Base-by-base conservation (phyloP, 192 early-diverging fungal species). In the Coemansia sp. region DNA sequence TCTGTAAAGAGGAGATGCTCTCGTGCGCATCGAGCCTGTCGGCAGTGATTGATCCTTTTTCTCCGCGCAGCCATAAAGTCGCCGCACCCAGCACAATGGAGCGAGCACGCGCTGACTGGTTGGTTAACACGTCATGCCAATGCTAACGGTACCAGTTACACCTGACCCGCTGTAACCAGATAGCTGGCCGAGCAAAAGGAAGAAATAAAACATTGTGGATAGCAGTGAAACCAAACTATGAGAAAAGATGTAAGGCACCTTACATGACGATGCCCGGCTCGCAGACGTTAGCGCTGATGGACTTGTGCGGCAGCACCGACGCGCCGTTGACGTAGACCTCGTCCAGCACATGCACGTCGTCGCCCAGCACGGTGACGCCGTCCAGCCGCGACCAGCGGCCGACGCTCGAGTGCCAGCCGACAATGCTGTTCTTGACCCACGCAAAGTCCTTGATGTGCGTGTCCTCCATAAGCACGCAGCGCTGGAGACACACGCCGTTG, bases 181-280 rank as follows among this genome's bases (percentile, higher is more conserved):
- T 44, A 19, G 16, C 19, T 24, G 23, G n/a, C 22, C 4, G 19
- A 21, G 45, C 21, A n/a, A 32, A 47, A 31, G 57, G 28, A 59
- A 40, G 44, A 48, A 43, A 21, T 46, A 45, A 47, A 47, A 45
- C 42, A 33, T 50, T 28, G 44, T 42, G 12, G 25, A 48, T 23
- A 49, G 22, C 46, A 29, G 18, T 16, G 43, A 50, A n/a, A 27
- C 32, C 4, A 24, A 51, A 54, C 31, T 12, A 25, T n/a, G n/a
- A n/a, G n/a, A n/a, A n/a, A n/a, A n/a, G n/a, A n/a, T 21, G 43
- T n/a, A 6, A 8, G 18, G 18, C 6, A 19, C 18, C 43, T 21
- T 89, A 97, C 95, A 95, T 95, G 82, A 95, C 89, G 67, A 98
- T 98, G 61, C 87, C 85, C 23, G 94, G 94, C 81, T 95, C 92